Percentiles rank a stretch among this genome's conserved stretches.
Conservation (phyloP, 176 grass and related monocot species). For the sorghum (Sorghum bicolor) region Sorghum_bicolor_NCBIv3 NC_012874.2:10489501-10490000, state of each 20-base stretch:
- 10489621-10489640: slow-evolving; percentile 13
- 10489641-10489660: slow-evolving; percentile 25
- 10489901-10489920: slow-evolving; percentile 49
- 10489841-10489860: slow-evolving; percentile 52
- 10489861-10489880: slow-evolving; percentile 61
- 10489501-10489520: neutral
- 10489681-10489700: slow-evolving; percentile 13
- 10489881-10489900: slow-evolving; percentile 60
- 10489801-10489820: slow-evolving; percentile 55
- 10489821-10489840: slow-evolving; percentile 60
- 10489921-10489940: slow-evolving; percentile 57
- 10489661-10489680: slow-evolving; percentile 1
- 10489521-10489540: neutral
- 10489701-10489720: neutral
- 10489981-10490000: slow-evolving; percentile 57
- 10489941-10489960: slow-evolving; percentile 70
- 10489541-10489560: neutral
- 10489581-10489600: slow-evolving; percentile 10
- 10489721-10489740: slow-evolving; percentile 14
- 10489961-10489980: slow-evolving; percentile 75
- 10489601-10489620: slow-evolving; percentile 7
- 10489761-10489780: slow-evolving; percentile 57
- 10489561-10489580: neutral
- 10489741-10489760: slow-evolving; percentile 28
- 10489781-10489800: slow-evolving; percentile 56